Base-by-base conservation (phyloP, 192 early-diverging fungal genomes). In the Linnemannia exigua region DNA sequence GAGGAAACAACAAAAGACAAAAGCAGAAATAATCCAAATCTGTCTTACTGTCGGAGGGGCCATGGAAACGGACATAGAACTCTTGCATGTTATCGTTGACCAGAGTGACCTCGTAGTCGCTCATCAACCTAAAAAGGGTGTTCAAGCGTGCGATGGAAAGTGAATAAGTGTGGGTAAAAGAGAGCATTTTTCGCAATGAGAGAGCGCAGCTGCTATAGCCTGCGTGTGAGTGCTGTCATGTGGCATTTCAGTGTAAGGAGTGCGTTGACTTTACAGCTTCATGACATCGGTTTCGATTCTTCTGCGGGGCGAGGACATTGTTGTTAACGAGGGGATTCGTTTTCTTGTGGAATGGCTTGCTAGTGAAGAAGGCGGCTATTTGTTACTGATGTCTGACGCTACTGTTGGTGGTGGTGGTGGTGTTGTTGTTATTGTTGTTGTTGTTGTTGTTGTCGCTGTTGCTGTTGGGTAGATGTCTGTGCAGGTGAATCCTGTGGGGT, bases 61-160 rank as follows among this genome's bases (percentile, higher is more conserved):
- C 98, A 88, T 94, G 90, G 80, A 99, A 98, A 44, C 94, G 89
- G 50, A 99, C 94, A 88, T 97, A 98, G 77, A 99, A 98, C 87
- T 99, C 98, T 91, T 99, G 98, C 98, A 99, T 99, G 86, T 96
- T 99, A 88, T 99, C 98, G 84, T 99, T 98, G 61, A 99, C 97
- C 47, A 99, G 94, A 35, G 95, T 97, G 36, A 99, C 98, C 88
- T 99, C 97, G 90, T 99, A 99, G 90, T 99, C 98, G 89, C 96
- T 97, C 98, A 99, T 99, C 16, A 99, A 91, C 74, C 98, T 99
- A 89, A 31, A 51, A 15, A 28, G 14, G 11, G 44, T 9, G 22
- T 44, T 8, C 15, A 37, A 20, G 16, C 16, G 25, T 7, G 41
- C 28, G 28, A 72, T 72, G 71, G 25, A n/a, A 17, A 51, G 15